Base-by-base conservation (phyloP, 371 early-diverging fungal genomes). In the Blakeslea trispora region DNA sequence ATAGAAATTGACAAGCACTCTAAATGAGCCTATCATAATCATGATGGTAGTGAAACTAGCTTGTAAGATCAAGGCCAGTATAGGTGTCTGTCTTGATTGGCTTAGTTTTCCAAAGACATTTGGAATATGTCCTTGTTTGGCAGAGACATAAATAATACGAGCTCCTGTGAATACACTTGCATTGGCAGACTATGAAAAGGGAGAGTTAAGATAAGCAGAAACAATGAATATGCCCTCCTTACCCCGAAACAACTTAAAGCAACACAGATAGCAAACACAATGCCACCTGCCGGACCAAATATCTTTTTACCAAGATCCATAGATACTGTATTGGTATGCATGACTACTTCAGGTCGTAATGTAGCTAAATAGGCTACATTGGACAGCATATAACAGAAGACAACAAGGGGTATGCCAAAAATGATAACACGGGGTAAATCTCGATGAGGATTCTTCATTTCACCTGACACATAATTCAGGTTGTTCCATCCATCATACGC, bases 401-500 rank as follows among this genome's bases (percentile, higher is more conserved):
- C 87, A 34, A 94, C 92, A 18, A 88, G 71, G 3, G 85, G 81
- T n/a, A 94, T 85, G 15, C 83, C 82, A 66, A 84, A 76, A 34
- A 84, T 73, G 40, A 84, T 81, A 10, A 77, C 76, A 19, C 81
- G 69, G 3, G 95, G 95, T 32, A 96, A 75, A 63, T 93, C 91
- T 28, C 81, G 78, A 10, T 83, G 81, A 7, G 96, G 93, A 52
- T 91, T 80, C 58, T 90, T 89, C 77, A 96, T 90, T 77, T 96
- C 97, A 21, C 92, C 92, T 15, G 92, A 85, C 22, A 93, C 91
- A 56, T 91, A 88, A 54, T 93, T 94, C 11, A 96, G 71, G 59
- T 91, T 94, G 53, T 91, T 91, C 92, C 82, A 82, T 4, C 96
- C 96, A 62, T 93, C 94, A 64, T 92, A 95, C 0, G 95, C 93